Percentiles rank a stretch among this genome's conserved stretches.
phyloP scores from a whole-genome alignment of 768 basidiomycete species.

The Boletus barrowsii region DNA sequence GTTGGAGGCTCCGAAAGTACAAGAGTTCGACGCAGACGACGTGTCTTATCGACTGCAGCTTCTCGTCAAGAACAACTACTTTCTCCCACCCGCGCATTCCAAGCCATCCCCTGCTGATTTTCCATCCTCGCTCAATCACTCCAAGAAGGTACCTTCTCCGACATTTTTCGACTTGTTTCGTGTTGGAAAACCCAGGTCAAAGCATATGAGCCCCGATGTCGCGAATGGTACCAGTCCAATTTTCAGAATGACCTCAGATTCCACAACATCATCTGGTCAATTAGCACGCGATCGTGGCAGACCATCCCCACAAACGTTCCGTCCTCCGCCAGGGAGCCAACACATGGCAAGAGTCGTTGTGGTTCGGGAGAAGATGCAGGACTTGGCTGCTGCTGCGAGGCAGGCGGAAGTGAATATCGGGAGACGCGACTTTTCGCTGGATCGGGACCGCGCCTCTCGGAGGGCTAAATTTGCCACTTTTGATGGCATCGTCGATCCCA shows the following conservation, averaged over 20 bases:
- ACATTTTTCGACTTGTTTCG: constrained; percentile 71
- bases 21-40: constrained; percentile 67
- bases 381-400: constrained; percentile 66
- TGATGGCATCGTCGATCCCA: constrained; percentile 74
- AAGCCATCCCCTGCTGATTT: constrained; percentile 75
- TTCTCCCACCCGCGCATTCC: constrained; percentile 82
- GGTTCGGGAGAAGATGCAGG: constrained; percentile 76
- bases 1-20: constrained; percentile 46
- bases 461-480: constrained; percentile 36
- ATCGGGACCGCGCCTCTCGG: constrained; percentile 42
- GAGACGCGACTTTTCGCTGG: constrained; percentile 45
- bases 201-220: constrained; percentile 48
- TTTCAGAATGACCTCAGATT: constrained; percentile 65
- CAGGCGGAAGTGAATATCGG: constrained; percentile 75
- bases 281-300: constrained; percentile 36
- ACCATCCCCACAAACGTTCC: constrained; percentile 38
- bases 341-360: constrained; percentile 70
- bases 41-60: constrained; percentile 82
- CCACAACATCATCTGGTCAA: constrained; percentile 48
- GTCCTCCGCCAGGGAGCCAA: constrained; percentile 30
- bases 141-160: constrained; percentile 46
- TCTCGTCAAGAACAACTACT: constrained; percentile 85
- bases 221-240: constrained; percentile 43
- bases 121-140: constrained; percentile 32
- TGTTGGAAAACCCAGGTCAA: constrained; percentile 63